Evolutionary conservation across 768 basidiomycete species (phyloP), one percentile per base, ranked within the genome.

Genomic region (Tubosaeta sp.): DNA sequence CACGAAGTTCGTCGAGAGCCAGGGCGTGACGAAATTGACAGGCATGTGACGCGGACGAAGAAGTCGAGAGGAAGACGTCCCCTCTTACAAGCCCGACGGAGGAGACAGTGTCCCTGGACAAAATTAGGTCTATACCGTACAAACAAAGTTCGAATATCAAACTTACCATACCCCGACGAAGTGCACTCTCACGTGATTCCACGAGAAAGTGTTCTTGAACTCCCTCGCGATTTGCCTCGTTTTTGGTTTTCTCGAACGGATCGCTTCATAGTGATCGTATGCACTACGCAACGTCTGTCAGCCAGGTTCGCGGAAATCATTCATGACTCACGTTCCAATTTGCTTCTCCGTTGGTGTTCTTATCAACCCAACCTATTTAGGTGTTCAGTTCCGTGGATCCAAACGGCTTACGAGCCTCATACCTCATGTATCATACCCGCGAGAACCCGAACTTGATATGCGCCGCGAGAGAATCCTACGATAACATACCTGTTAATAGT

Each of bases 11-110:
- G 46, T 86, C 83, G n/a, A 88, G 75, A 3, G 84, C 67, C 11
- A 86, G 62, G 0, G 83, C 84, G 44, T 88, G 85, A 14, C 85
- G 75, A 65, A 86, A 83, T 14, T 78, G 75, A 5, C 73, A 73
- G 39, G 84, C 78, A 54, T 78, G 77, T 10, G 72, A 74, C 43
- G 83, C 81, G 3, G 78, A 77, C 2, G 73, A 76, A 1, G 80
- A 79, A 60, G 85, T 84, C 0, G 84, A 84, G 5, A 85, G 72
- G 16, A 65, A 64, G 6, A 78, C 70, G 25, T 74, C 74, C 2
- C 76, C 56, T 52, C 56, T 74, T 47, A 83, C 68, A 38, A 81
- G 43, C 11, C 83, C 83, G 13, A 85, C 82, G 0, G 83, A 85
- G 22, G 78, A 76, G 6, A 87, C 84, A 2, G 83, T 86, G 56